A percentile compares a stretch with the other conserved stretches of the same genome.
Conservation (phyloP, 176 grass and related monocot species). For the Carex littledalei region DNA sequence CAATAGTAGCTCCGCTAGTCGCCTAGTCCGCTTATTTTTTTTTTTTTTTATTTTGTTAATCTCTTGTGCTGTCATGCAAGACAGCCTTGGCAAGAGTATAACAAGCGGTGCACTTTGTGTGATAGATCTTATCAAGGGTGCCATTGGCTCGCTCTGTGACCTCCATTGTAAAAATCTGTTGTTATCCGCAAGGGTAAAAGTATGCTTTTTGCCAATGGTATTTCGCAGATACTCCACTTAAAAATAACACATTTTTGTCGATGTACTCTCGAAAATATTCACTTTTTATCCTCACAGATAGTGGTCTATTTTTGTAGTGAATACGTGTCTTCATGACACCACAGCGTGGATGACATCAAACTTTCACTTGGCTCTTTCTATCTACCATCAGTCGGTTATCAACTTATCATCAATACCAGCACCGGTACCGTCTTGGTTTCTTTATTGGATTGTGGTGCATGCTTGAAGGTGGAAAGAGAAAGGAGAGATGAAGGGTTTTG, state of each 20-base stretch:
- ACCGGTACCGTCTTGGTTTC: background rate
- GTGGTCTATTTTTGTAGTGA: too few relatives aligned
- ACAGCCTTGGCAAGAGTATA: background rate
- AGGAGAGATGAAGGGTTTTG: conserved; percentile 7
- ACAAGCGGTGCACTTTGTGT: conserved; percentile 9
- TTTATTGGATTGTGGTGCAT: background rate
- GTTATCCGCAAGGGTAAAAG: too few relatives aligned
- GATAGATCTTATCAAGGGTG: background rate
- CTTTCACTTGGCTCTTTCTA: background rate
- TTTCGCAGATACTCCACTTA: too few relatives aligned
- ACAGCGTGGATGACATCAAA: background rate
- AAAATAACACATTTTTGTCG: too few relatives aligned
- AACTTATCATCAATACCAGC: background rate
- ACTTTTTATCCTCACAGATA: too few relatives aligned
- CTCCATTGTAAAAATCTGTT: background rate
- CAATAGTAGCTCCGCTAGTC: too few relatives aligned
- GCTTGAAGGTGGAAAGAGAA: background rate
- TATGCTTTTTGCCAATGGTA: too few relatives aligned
- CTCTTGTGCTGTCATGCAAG: background rate
- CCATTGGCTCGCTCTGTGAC: background rate
- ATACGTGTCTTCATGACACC: conserved; percentile 3
- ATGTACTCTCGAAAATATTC: too few relatives aligned
- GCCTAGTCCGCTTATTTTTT: background rate
- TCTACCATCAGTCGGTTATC: background rate
- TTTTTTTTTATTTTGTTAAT: background rate